These are phyloP conservation scores for Fusarium poae DNA, from an alignment of 2,329 filamentous ascomycete genomes.

Conservation along the genomic window DNA sequence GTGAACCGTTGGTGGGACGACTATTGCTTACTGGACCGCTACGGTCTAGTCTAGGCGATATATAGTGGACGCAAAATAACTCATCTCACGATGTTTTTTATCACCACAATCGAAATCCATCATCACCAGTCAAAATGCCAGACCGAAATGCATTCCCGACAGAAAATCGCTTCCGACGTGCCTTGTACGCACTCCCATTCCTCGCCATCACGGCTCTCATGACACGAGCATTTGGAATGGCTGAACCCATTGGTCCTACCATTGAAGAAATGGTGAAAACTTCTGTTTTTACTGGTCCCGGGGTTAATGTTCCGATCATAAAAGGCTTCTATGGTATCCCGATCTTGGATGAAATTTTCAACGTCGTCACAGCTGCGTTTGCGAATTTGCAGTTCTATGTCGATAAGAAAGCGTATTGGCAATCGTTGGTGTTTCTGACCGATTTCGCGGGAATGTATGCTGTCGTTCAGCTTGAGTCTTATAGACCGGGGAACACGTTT, in stretches of 20 bases:
- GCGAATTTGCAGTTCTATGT: constrained; percentile 45
- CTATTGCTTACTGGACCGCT: not conserved
- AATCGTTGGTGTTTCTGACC: constrained; percentile 47
- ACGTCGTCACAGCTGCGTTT: constrained; percentile 40
- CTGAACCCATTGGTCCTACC: constrained; percentile 27
- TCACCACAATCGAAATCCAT: not conserved
- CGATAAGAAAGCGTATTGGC: constrained; percentile 45
- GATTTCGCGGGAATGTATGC: constrained; percentile 49
- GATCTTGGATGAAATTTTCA: constrained; percentile 40
- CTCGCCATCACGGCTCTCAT: constrained; percentile 40
- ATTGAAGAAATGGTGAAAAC: constrained; percentile 23
- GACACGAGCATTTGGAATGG: constrained; percentile 40
- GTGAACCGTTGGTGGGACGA: constrained; percentile 8
- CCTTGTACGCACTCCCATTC: constrained; percentile 41
- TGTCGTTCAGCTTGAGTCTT: constrained; percentile 46
- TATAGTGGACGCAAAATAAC: not conserved
- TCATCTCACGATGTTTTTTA: not conserved
- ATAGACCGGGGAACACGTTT: constrained; percentile 31
- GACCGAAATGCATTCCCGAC: not conserved
- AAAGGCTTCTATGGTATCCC: constrained; percentile 42
- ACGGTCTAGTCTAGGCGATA: not conserved
- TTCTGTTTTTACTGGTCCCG: constrained; percentile 5
- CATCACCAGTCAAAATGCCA: not conserved
- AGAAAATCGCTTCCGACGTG: constrained; percentile 28
- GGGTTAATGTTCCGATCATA: constrained; percentile 25